A percentile compares a stretch with the other conserved stretches of the same genome.
Evolutionary conservation across 2,329 filamentous ascomycete species (phyloP).

Genomic region (Penicillium sp.): DNA sequence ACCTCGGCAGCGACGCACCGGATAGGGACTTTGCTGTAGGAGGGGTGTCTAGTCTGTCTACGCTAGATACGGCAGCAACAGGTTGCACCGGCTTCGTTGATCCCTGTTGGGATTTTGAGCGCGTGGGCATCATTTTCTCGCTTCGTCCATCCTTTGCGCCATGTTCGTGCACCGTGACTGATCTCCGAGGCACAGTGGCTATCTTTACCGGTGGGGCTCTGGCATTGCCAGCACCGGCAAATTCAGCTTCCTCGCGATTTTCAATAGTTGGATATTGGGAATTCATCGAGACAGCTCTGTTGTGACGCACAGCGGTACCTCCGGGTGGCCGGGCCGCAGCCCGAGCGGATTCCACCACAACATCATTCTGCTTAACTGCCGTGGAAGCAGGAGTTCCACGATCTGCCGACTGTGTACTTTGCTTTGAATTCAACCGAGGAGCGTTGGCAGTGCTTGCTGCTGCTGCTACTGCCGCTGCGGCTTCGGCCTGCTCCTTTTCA

Average conservation of each 20-base stretch:
- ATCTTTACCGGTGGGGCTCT: conserved; percentile 21
- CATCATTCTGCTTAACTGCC: conserved; percentile 8
- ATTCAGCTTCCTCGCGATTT: conserved; percentile 27
- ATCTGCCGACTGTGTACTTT: conserved; percentile 16
- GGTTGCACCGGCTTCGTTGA: conserved; percentile 9
- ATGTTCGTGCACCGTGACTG: conserved; percentile 32
- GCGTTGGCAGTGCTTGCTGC: neutral
- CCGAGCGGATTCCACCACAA: conserved; percentile 3
- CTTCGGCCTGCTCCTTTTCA: conserved; percentile 25
- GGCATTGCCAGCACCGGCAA: conserved; percentile 21
- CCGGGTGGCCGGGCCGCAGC: conserved; percentile 15
- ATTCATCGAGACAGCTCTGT: conserved; percentile 22
- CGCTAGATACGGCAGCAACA: conserved; percentile 7
- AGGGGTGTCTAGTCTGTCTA: conserved; percentile 20
- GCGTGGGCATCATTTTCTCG: conserved; percentile 12
- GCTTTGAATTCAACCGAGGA: conserved; percentile 4
- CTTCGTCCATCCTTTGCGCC: conserved; percentile 13
- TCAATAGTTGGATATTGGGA: conserved; percentile 28
- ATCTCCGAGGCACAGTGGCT: conserved; percentile 30
- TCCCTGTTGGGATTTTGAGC: conserved; percentile 23
- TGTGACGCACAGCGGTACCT: conserved; percentile 23
- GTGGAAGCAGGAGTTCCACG: conserved; percentile 7
- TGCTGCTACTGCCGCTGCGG: conserved; percentile 6
- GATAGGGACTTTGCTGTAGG: conserved; percentile 24
- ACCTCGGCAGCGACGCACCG: conserved; percentile 33